Evolutionary conservation across 2,329 filamentous ascomycete species (phyloP), one percentile per base, ranked within the genome.

Genomic region (Trichoderma sp.): DNA sequence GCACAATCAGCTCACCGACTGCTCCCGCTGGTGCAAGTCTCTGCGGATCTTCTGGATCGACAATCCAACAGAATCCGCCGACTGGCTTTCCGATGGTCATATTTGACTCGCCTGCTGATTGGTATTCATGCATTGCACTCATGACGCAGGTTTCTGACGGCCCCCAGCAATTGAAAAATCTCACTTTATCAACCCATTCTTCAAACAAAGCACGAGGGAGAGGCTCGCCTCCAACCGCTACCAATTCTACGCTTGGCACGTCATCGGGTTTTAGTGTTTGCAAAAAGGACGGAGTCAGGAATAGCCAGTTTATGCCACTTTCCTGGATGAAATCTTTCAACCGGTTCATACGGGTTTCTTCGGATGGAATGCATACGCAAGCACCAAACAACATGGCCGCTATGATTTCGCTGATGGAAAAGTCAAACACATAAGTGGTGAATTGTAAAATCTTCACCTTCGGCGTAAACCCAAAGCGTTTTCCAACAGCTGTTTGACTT

Each of bases 11-110:
- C 33, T 65, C 63, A 11, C 63, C 63, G 2, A 65, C 14, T 5
- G 63, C 18, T 14, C 63, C 63, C 1, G 33, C 11, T 8, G 63
- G 63, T 21, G 63, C 71, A 6, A 78, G 65, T 21, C 68, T 56
- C 21, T 38, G 35, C 0, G 63, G 63, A 65, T 65, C 35, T 27
- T 65, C 63, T 6, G 63, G 63, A 41, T 65, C 33, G 77, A 79
- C 75, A 16, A 79, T 76, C 78, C 79, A 79, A 38, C 67, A 77
- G 24, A 71, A 67, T 21, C 63, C 64, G n/a, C 45, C 71, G 3
- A 76, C 31, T 0, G 76, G 75, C 2, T 38, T 35, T n/a, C 76
- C 76, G 33, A 77, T 64, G 18, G 76, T 77, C 27, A 41, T 56
- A 18, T 65, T 38, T 11, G 69, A 53, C 11, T 71, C 60, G 2